Evolutionary conservation across 2,329 filamentous ascomycete genomes (phyloP), one percentile per base, ranked within the genome.

Genomic region (Coniella vitis): DNA sequence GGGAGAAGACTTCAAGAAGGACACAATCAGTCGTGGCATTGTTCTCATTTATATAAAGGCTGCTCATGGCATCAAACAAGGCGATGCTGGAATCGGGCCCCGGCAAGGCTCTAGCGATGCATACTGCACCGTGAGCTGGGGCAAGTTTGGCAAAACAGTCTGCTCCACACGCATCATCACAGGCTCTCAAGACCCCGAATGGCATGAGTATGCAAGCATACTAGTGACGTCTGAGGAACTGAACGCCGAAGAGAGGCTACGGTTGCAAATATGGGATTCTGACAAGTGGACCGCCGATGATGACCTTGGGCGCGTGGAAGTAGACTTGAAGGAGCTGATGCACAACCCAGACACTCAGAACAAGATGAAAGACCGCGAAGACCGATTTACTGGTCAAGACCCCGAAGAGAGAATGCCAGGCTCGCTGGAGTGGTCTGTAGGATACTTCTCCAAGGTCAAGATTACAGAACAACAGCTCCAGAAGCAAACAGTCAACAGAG

Each of bases 1-100:
- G 7, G 86, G 86, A 4, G 84, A 87, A 50, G 85, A 89, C 57
- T 88, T 85, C 69, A 89, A 88, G 64, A 87, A 87, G 60, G 84
- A 89, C 54, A 87, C 84, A 0, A 65, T 67, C 25, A 73, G 79
- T 2, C 72, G 78, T 29, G 85, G 86, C 16, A 74, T 87, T 1
- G 61, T 90, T 1, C 73, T 84, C 54, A 73, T 87, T 9, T 75
- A 75, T 38, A 82, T 89, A 61, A 81, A 82, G 58, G 72, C 75
- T 20, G 86, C 84, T 0, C 78, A 75, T 37, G 83, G 79, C 32
- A 88, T 89, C 68, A 87, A 86, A 59, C 76, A 83, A 61, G 84
- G 83, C 3, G 86, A 89, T 61, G 70, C 76, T 4, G 75, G 76
- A 1, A 67, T 87, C 31, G 81, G 79, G 0, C 70, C 81, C 2